Percentiles rank a stretch among this genome's conserved stretches.
These are phyloP conservation scores for Gardenia jasminoides DNA, from an alignment of 257 asterid species.

Conservation along the genomic window DNA sequence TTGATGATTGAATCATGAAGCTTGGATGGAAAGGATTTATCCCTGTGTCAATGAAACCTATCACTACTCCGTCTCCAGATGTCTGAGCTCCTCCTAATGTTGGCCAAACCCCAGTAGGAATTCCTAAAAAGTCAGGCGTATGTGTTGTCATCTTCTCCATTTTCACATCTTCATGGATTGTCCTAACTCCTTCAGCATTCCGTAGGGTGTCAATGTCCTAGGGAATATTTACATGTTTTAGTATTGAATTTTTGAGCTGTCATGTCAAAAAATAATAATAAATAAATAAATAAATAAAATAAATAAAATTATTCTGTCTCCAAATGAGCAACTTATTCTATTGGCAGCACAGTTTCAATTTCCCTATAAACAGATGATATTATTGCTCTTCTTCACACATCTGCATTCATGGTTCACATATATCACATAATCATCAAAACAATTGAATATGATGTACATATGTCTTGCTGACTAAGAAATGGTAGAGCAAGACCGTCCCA, in stretches of 20 bases:
- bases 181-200: constrained; percentile 40
- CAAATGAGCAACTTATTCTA: not conserved
- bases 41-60: constrained; percentile 72
- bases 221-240: not conserved
- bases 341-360: not conserved
- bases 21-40: constrained; percentile 65
- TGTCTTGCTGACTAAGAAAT: not conserved
- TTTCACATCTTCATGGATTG: constrained; percentile 48
- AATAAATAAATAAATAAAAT: too few species aligned
- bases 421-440: not conserved
- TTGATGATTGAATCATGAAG: constrained; percentile 31
- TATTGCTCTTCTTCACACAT: not conserved
- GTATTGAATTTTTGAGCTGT: not conserved
- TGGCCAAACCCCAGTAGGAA: constrained; percentile 52
- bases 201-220: constrained; percentile 43
- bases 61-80: constrained; percentile 62
- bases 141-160: constrained; percentile 63
- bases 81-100: constrained; percentile 44
- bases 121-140: constrained; percentile 61
- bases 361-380: not conserved
- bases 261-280: not conserved
- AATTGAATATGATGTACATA: not conserved
- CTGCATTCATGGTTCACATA: not conserved
- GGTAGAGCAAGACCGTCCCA: too few species aligned
- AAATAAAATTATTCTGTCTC: not conserved